Percentiles rank a stretch among this genome's conserved stretches.
Conservation (phyloP, 1,284 basidiomycete species). For the Ganoderma meredithae region DNA sequence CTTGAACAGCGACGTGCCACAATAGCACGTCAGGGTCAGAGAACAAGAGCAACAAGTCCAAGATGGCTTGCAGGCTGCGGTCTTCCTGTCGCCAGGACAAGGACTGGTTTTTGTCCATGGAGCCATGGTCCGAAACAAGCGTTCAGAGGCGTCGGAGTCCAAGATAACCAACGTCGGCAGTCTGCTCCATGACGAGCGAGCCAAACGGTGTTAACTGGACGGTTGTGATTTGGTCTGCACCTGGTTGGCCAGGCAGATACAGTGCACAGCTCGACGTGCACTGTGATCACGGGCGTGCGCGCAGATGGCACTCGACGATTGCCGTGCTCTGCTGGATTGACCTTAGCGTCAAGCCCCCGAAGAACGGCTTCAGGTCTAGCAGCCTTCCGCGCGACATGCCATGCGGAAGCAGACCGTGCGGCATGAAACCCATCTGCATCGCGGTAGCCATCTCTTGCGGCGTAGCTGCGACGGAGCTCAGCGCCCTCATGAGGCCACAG, state of each 20-base stretch:
- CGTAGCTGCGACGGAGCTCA: conserved; percentile 10
- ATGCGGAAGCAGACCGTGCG: neutral
- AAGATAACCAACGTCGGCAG: neutral
- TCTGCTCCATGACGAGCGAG: neutral
- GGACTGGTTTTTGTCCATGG: conserved; percentile 11
- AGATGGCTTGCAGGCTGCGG: conserved; percentile 5
- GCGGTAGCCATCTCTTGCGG: conserved; percentile 13
- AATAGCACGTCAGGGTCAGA: neutral
- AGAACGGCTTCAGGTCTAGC: conserved; percentile 12
- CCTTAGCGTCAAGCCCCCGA: conserved; percentile 27
- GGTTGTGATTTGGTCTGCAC: neutral
- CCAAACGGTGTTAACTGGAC: neutral
- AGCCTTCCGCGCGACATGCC: neutral
- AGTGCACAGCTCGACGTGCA: neutral
- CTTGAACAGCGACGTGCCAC: neutral
- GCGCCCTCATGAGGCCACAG: conserved; percentile 14
- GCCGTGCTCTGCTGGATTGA: conserved; percentile 21
- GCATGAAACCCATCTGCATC: conserved; percentile 5
- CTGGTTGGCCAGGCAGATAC: neutral
- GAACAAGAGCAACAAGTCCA: conserved; percentile 3
- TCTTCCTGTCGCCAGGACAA: conserved; percentile 4
- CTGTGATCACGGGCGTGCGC: conserved; percentile 11
- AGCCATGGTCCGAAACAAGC: conserved; percentile 9
- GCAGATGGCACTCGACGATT: conserved; percentile 29
- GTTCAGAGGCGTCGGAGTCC: neutral